Percentiles rank a stretch among this genome's conserved stretches.
Conservation (phyloP, 768 basidiomycete genomes). For the Kwoniella pini region DNA sequence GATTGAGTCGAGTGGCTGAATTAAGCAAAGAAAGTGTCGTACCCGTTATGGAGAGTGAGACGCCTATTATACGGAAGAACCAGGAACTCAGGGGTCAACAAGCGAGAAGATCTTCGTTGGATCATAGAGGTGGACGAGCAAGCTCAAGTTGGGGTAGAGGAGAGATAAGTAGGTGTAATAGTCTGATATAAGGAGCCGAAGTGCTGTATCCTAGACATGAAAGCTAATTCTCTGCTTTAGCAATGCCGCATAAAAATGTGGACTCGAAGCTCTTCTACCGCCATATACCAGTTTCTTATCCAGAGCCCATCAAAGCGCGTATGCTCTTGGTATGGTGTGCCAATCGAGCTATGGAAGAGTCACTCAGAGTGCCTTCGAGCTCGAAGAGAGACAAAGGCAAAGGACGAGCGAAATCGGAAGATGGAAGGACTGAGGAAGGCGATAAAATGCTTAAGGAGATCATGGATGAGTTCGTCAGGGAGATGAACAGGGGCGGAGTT, state of each 20-base stretch:
- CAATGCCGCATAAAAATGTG: constrained; percentile 49
- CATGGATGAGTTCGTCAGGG: constrained; percentile 47
- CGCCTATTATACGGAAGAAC: constrained; percentile 51
- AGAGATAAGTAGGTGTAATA: constrained; percentile 47
- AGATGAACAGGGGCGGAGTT: constrained; percentile 41
- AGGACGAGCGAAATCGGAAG: constrained; percentile 22
- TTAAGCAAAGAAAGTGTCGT: constrained; percentile 37
- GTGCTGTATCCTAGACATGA: no score
- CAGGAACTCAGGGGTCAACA: constrained; percentile 45
- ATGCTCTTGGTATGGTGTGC: constrained; percentile 49
- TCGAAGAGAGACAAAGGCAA: constrained; percentile 27
- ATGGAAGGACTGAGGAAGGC: constrained; percentile 40
- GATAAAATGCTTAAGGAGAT: constrained; percentile 48
- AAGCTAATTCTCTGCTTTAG: constrained; percentile 11
- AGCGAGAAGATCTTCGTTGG: constrained; percentile 42
- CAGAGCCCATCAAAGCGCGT: constrained; percentile 49
- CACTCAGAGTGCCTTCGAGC: constrained; percentile 1
- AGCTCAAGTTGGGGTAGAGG: constrained; percentile 49
- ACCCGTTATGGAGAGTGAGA: constrained; percentile 49
- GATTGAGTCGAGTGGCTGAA: constrained; percentile 16
- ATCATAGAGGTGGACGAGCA: constrained; percentile 46
- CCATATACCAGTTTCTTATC: constrained; percentile 44
- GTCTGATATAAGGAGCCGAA: background rate
- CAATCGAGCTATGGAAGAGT: constrained; percentile 39
- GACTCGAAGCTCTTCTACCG: constrained; percentile 41